Evolutionary conservation across 768 basidiomycete species (phyloP), one percentile per base, ranked within the genome.

Genomic region (Boletus pseudopeckii): DNA sequence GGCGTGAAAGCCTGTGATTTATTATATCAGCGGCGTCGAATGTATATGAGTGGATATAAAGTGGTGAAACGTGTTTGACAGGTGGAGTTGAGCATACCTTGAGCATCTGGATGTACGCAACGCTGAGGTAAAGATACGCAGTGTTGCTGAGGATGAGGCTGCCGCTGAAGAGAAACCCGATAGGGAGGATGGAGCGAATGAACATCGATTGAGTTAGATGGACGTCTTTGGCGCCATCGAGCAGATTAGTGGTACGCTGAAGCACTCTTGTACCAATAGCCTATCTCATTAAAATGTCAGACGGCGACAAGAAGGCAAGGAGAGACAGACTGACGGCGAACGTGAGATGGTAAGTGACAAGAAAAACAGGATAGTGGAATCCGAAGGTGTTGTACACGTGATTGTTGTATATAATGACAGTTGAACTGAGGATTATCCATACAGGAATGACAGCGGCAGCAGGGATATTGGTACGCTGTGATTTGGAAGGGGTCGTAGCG

Each of bases 361-460:
- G 80, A 72, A 95, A 96, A 59, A 97, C 92, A 28, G 95, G 95
- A 75, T 77, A 97, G 65, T 83, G 82, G 77, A 97, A 97, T 55
- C 84, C 72, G 64, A 89, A 82, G 42, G 80, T 81, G 72, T 89
- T 90, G 78, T 90, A 92, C 61, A 91, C 72, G 67, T 85, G 85
- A 71, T 93, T 96, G 81, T 97, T 97, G 83, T 98, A 97, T 54
- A 97, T 84, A 74, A 98, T 98, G 68, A 98, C 95, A 8, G 83
- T 69, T 24, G 92, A 92, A 59, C 86, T 89, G 61, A 96, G 86
- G 18, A 83, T 74, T 64, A 97, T 98, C 96, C 96, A 98, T 52
- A 96, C 75, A 26, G 92, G 94, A 52, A 97, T 91, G 64, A 94
- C 90, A 52, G 79, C 73, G 1, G 83, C 66, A 1, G 88, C 79